Evolutionary conservation across 2,329 filamentous ascomycete species (phyloP).

Genomic region (Knoxdaviesia proteae): DNA sequence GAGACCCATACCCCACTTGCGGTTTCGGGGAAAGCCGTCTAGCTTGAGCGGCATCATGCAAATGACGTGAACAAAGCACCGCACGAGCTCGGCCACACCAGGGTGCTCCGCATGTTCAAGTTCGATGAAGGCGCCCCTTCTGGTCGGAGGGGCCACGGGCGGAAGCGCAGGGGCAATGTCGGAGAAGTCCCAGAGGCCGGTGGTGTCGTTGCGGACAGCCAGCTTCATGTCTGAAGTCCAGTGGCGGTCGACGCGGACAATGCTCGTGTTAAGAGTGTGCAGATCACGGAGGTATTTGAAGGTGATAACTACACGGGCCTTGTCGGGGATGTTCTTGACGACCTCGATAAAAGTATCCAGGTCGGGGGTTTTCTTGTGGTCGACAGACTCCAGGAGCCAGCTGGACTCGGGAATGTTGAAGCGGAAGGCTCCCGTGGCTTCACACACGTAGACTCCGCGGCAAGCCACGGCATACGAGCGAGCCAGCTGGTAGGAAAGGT

Average conservation of each 20-base stretch:
- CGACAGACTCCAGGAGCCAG: conserved; percentile 82
- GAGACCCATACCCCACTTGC: conserved; percentile 85
- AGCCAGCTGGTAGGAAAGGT: conserved; percentile 95
- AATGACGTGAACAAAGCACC: conserved; percentile 83
- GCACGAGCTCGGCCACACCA: conserved; percentile 79
- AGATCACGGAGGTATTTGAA: conserved; percentile 92
- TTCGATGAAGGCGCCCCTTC: conserved; percentile 77
- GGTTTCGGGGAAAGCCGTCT: conserved; percentile 89
- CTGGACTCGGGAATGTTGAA: conserved; percentile 81
- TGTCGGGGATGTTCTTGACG: conserved; percentile 68
- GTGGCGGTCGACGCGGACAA: conserved; percentile 82
- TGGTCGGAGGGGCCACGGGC: conserved; percentile 46
- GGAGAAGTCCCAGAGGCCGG: conserved; percentile 85
- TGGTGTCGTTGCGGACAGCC: conserved; percentile 72
- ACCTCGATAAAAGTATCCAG: conserved; percentile 79
- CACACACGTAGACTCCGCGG: conserved; percentile 84
- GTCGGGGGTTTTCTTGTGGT: conserved; percentile 78
- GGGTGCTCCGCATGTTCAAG: conserved; percentile 75
- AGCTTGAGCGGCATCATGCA: conserved; percentile 91
- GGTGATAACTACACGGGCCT: conserved; percentile 70
- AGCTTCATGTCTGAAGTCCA: conserved; percentile 92
- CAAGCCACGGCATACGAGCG: conserved; percentile 82
- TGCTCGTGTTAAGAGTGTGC: conserved; percentile 82
- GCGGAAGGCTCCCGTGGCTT: conserved; percentile 84
- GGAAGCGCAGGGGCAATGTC: conserved; percentile 68